phyloP scores from a whole-genome alignment of 352 stramenopile genomes.

The Phytophthora macrochlamydospora region DNA sequence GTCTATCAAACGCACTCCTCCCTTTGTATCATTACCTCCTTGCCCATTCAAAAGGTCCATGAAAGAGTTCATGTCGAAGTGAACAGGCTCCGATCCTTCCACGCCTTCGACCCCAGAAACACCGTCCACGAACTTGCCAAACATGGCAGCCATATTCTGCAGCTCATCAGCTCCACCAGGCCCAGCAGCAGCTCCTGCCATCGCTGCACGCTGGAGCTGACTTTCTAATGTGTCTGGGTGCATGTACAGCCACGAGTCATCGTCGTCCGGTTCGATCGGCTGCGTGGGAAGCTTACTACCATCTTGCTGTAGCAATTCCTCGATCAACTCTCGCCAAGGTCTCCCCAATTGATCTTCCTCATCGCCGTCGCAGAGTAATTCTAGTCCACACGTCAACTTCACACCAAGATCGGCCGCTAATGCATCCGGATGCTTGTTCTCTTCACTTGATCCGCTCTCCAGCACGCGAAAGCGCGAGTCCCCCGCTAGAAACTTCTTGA shows the following conservation, averaged over 20 bases:
- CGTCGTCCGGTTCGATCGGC: conserved; percentile 47
- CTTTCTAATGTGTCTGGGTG: conserved; percentile 78
- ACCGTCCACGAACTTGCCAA: conserved; percentile 72
- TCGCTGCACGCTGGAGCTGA: conserved; percentile 47
- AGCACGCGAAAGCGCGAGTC: conserved; percentile 27
- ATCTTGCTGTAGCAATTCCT: conserved; percentile 26
- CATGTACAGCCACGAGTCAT: conserved; percentile 83
- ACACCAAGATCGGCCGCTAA: conserved; percentile 69
- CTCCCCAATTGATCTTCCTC: conserved; percentile 48
- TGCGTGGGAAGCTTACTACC: conserved; percentile 1
- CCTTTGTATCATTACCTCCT: conserved; percentile 18
- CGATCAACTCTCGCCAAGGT: conserved; percentile 46
- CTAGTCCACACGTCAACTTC: conserved; percentile 78
- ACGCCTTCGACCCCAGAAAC: conserved; percentile 75
- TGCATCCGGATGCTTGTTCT: conserved; percentile 21
- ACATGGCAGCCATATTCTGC: conserved; percentile 74
- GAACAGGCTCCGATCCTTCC: conserved; percentile 50
- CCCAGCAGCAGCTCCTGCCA: conserved; percentile 1
- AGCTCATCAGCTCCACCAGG: conserved; percentile 63
- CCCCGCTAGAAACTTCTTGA: conserved; percentile 52
- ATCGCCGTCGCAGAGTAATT: conserved; percentile 64
- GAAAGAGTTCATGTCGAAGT: conserved; percentile 74
- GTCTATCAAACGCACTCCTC: conserved; percentile 33
- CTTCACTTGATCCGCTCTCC: conserved; percentile 10
- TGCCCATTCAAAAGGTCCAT: conserved; percentile 64